Percentiles rank a stretch among this genome's conserved stretches.
phyloP scores from a whole-genome alignment of 257 asterid species.

The Coffea eugenioides region DNA sequence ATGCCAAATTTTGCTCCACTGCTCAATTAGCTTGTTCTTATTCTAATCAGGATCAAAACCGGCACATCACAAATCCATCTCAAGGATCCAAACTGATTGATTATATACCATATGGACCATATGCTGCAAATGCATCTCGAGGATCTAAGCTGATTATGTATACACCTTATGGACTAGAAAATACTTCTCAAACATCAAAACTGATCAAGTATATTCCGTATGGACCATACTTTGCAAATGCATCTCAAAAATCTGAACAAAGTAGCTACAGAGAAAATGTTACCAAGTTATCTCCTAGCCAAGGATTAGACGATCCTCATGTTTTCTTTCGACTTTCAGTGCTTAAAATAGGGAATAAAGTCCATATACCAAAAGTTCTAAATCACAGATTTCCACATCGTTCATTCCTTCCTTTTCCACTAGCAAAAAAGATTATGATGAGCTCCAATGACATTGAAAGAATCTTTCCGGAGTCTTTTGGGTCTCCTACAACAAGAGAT shows the following conservation, averaged over 20 bases:
- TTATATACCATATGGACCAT: background rate
- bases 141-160: too few species aligned
- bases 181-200: background rate
- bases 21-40: conserved; percentile 21
- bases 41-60: background rate
- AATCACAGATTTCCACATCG: conserved; percentile 27
- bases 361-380: conserved; percentile 31
- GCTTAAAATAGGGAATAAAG: conserved; percentile 21
- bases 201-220: too few species aligned
- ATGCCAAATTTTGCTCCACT: conserved; percentile 27
- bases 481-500: conserved; percentile 12
- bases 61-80: background rate
- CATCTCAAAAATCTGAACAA: background rate
- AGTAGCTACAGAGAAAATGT: background rate
- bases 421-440: conserved; percentile 25
- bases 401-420: conserved; percentile 38
- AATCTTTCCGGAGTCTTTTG: conserved; percentile 25
- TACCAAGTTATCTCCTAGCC: background rate
- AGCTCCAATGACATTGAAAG: conserved; percentile 2
- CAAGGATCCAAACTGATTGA: background rate
- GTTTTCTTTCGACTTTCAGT: conserved; percentile 37
- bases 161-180: background rate
- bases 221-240: background rate
- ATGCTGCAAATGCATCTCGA: background rate
- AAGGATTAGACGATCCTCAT: conserved; percentile 19